phyloP scores from a whole-genome alignment of 2,329 filamentous ascomycete species.

The Lachnellula cervina region DNA sequence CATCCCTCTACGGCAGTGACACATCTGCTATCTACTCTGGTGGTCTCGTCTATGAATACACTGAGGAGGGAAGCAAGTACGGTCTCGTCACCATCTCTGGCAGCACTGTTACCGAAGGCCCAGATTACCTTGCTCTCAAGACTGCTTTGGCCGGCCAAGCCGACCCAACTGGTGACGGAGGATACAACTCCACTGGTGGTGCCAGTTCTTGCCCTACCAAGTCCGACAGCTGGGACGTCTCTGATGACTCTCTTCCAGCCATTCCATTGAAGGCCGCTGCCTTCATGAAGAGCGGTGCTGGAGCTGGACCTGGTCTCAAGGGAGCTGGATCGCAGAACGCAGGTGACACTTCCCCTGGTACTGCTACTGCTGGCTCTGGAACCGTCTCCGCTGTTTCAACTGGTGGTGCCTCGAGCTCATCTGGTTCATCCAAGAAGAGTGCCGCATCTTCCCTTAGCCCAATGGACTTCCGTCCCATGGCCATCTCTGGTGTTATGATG shows the following conservation, averaged over 20 bases:
- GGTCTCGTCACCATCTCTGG: conserved; percentile 42
- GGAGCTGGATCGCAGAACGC: conserved; percentile 21
- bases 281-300: conserved; percentile 45
- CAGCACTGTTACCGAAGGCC: conserved; percentile 36
- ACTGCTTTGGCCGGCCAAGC: conserved; percentile 34
- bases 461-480: conserved; percentile 2
- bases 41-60: conserved; percentile 94
- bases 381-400: conserved; percentile 6
- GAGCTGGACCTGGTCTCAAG: conserved; percentile 37
- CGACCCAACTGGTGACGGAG: conserved; percentile 48
- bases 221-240: conserved; percentile 44
- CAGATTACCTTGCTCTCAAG: conserved; percentile 46
- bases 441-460: conserved; percentile 1
- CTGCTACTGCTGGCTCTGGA: conserved; percentile 12
- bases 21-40: conserved; percentile 94
- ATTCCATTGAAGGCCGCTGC: conserved; percentile 40
- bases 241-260: conserved; percentile 41
- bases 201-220: conserved; percentile 42
- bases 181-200: conserved; percentile 37
- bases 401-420: background rate
- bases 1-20: conserved; percentile 70
- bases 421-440: conserved; percentile 1
- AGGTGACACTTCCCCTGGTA: conserved; percentile 10
- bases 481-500: conserved; percentile 1
- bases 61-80: conserved; percentile 70